A percentile compares a stretch with the other conserved stretches of the same genome.
Conservation (phyloP, 2,329 filamentous ascomycete species). For the Trichoderma atroviride region DNA sequence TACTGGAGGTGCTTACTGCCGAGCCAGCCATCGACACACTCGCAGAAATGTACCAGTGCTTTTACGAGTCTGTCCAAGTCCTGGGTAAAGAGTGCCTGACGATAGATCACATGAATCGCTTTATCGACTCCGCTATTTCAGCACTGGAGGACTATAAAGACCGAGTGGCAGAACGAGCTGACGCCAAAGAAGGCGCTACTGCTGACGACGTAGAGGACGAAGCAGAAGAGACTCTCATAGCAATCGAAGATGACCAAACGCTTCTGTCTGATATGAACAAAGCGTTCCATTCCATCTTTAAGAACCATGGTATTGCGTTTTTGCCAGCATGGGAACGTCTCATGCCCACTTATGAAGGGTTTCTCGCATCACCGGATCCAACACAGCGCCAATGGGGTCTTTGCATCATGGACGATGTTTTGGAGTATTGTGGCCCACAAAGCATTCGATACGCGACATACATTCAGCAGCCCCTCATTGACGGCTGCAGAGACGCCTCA, state of each 20-base stretch:
- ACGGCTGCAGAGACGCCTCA: constrained; percentile 82
- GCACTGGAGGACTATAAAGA: constrained; percentile 91
- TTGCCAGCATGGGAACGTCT: constrained; percentile 85
- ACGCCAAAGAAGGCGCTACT: constrained; percentile 73
- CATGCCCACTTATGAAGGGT: constrained; percentile 80
- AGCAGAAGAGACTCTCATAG: constrained; percentile 81
- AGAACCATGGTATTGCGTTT: constrained; percentile 86
- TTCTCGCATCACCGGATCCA: constrained; percentile 78
- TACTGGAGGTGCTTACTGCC: constrained; percentile 88
- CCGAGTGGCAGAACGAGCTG: constrained; percentile 78
- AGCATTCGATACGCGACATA: constrained; percentile 84
- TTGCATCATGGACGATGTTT: constrained; percentile 96
- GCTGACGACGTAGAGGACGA: constrained; percentile 89
- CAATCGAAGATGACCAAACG: constrained; percentile 96
- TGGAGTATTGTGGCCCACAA: constrained; percentile 92
- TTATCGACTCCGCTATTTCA: constrained; percentile 83
- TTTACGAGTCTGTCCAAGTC: constrained; percentile 97
- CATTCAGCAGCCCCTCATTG: constrained; percentile 83
- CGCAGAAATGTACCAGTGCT: constrained; percentile 99
- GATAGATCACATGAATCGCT: constrained; percentile 76
- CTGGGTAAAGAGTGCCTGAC: constrained; percentile 83
- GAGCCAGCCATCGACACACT: constrained; percentile 96
- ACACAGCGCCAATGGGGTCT: constrained; percentile 98
- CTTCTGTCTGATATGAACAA: constrained; percentile 99
- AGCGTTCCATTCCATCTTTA: constrained; percentile 98